Conservation (phyloP, 345 rosid species). For the Excoecaria agallocha region DNA sequence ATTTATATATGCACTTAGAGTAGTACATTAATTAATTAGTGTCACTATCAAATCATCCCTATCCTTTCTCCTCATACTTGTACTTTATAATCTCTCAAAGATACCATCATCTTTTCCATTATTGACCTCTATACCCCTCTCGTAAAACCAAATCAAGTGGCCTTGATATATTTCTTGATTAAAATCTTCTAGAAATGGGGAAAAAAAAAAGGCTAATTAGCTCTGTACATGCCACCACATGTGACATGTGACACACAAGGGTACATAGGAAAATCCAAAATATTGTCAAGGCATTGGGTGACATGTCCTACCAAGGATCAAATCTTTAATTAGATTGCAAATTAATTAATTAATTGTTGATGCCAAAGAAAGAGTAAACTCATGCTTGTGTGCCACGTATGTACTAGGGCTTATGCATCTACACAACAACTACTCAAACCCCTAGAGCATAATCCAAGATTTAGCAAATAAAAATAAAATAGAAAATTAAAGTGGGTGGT, state of each 20-base stretch:
- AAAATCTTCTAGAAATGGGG: not conserved
- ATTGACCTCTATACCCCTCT: conserved; percentile 18
- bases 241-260: conserved; percentile 9
- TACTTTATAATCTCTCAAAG: conserved; percentile 29
- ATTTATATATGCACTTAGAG: conserved; percentile 53
- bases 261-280: conserved; percentile 20
- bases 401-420: conserved; percentile 32
- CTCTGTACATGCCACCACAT: not conserved
- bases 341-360: conserved; percentile 12
- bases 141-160: not conserved
- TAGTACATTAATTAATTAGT: conserved; percentile 17
- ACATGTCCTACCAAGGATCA: conserved; percentile 48
- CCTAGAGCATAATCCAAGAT: conserved; percentile 20
- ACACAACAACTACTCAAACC: conserved; percentile 17
- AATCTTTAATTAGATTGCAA: conserved; percentile 34
- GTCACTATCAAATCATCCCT: conserved; percentile 46
- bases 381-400: conserved; percentile 53
- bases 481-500: conserved; percentile 35
- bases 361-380: conserved; percentile 32
- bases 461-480: conserved; percentile 17
- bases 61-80: conserved; percentile 13
- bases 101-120: conserved; percentile 31
- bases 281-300: conserved; percentile 58
- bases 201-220: not conserved
- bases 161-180: not conserved